Evolutionary conservation across 306 rosid genomes (phyloP), one percentile per base, ranked within the genome.

Genomic region (Bauhinia variegata): DNA sequence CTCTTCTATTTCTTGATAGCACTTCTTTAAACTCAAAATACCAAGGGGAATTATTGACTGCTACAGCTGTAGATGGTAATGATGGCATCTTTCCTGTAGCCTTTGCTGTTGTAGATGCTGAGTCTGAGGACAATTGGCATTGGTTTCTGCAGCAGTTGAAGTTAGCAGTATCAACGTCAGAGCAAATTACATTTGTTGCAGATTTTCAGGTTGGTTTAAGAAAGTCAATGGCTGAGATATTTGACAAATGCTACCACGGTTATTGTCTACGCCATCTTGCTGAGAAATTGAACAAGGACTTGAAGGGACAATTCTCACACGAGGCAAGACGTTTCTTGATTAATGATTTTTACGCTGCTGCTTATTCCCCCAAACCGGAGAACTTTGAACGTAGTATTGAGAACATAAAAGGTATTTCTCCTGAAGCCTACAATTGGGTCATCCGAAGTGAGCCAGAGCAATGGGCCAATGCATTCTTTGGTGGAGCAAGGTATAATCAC

Each of bases 261-360:
- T 86, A 84, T 79, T 93, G 99, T 64, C 71, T 93, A 60, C 95
- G 91, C 46, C 95, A 85, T 78, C 95, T 93, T 60, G 91, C 95
- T 28, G 97, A 93, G 58, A 88, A 86, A 73, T 87, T 93, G 33
- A 88, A 90, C 87, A 84, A 66, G 83, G 99, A 93, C 78, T 77
- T 93, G 84, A 93, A 88, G 87, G 96, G 95, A 19, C 97, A 93
- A 62, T 88, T 89, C 66, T 90, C 99, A 70, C 99, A 93, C 4
- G 99, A 93, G 74, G 99, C 99, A 55, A 90, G 99, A 68, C 87
- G 96, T 18, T 93, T 93, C 79, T 79, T 93, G 95, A 70, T 93
- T 57, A 85, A 88, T 76, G 99, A 93, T 70, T 82, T 90, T 54
- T 83, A 93, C 75, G 75, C 95, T 11, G 97, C 97, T 60, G 99